Base-by-base conservation (phyloP, 1,139 yeast genomes). In the Scheffersomyces quercinus region DNA sequence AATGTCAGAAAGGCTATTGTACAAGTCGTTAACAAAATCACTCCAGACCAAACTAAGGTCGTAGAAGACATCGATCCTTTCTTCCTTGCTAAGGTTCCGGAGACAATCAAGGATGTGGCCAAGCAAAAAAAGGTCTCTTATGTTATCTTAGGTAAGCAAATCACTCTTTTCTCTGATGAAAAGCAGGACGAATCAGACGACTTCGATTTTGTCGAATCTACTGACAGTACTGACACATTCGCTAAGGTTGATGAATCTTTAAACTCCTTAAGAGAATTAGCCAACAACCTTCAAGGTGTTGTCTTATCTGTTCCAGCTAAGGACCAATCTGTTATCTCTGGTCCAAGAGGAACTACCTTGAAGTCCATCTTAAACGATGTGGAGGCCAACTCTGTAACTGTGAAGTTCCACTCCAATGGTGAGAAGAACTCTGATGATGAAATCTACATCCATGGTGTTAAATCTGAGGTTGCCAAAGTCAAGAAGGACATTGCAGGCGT, bases 1-100 rank as follows among this genome's bases (percentile, higher is more conserved):
- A 49, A 54, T 32, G 68, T 75, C 29, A 88, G 91, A 65, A 83
- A 81, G 58, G 79, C 80, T 13, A 72, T 93, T 49, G 89, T 93
- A 46, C 73, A 80, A 28, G 69, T 77, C 28, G 97, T 93, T 42
- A 90, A 89, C 67, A 71, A 74, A 42, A 76, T 85, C 47, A 73
- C 88, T 16, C 97, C 97, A 36, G 75, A 78, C 40, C 80, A 81
- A 45, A 77, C 88, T 36, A 68, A 72, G 52, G 70, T 71, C 8
- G 68, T 89, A 41, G 64, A 69, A 14, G 97, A 88, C 55, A 77
- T 93, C 53, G 90, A 88, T 57, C 71, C 79, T 11, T 85, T 87
- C 59, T 81, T 90, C 50, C 70, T 80, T 49, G 67, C 70, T 37
- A 79, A 77, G 53, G 77, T 82, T 20, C 74, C 75, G 28, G 67